A percentile compares a stretch with the other conserved stretches of the same genome.
phyloP scores from a whole-genome alignment of 31 red algal species.

The Porphyra umbilicalis region DNA sequence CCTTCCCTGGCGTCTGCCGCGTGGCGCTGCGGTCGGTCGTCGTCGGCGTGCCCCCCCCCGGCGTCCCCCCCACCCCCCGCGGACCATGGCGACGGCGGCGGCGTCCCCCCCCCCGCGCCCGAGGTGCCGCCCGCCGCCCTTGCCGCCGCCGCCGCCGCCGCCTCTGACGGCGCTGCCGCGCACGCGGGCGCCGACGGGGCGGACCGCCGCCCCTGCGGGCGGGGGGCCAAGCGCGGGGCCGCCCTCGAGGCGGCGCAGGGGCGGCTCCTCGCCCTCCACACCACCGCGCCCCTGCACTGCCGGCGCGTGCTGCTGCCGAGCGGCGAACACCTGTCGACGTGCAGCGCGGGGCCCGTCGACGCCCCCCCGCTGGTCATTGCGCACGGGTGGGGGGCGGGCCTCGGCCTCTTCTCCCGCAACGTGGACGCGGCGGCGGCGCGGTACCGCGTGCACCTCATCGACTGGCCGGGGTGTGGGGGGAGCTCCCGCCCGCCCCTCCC shows the following conservation, averaged over 20 bases:
- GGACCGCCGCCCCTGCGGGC: neutral
- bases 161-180: too few species aligned
- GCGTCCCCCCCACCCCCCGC: too few species aligned
- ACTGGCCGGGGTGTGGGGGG: constrained; percentile 10
- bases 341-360: neutral
- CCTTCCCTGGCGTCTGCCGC: too few species aligned
- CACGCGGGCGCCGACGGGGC: too few species aligned
- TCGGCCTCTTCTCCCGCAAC: constrained; percentile 1
- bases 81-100: too few species aligned
- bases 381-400: constrained; percentile 23
- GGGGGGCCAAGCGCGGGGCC: neutral
- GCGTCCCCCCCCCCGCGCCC: too few species aligned
- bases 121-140: too few species aligned
- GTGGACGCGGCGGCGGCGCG: neutral
- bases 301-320: neutral
- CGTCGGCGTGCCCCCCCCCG: too few species aligned
- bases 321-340: neutral
- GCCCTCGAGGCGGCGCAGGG: neutral
- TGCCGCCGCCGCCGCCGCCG: neutral
- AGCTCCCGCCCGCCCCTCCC: constrained; percentile 6
- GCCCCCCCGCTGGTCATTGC: constrained; percentile 3
- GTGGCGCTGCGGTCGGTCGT: too few species aligned
- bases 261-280: neutral
- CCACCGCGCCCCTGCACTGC: neutral
- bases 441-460: constrained; percentile 12